Conservation (phyloP, 768 basidiomycete species). For the Strobilomyces echinocephalus region DNA sequence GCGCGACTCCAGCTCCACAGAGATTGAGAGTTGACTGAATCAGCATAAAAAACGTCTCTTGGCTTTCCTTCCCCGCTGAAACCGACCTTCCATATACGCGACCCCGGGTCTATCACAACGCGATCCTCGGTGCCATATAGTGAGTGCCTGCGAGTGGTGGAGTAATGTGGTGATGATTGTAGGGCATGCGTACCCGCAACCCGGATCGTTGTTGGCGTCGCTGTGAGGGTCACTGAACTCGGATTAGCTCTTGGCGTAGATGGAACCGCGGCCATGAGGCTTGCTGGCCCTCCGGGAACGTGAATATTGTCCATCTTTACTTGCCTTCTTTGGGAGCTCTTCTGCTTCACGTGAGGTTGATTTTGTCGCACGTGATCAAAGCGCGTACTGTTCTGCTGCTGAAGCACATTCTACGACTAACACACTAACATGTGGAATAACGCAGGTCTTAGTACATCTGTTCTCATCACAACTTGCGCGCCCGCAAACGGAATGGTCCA, state of each 20-base stretch:
- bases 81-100: conserved; percentile 92
- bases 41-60: conserved; percentile 75
- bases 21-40: conserved; percentile 36
- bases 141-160: conserved; percentile 83
- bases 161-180: conserved; percentile 77
- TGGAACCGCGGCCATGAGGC: conserved; percentile 29
- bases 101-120: conserved; percentile 92
- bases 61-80: conserved; percentile 95
- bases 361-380: conserved; percentile 17
- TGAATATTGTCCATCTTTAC: background rate
- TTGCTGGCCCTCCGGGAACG: too few relatives aligned
- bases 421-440: conserved; percentile 21
- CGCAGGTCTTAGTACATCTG: conserved; percentile 25
- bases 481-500: conserved; percentile 29
- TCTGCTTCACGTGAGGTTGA: conserved; percentile 10
- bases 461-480: conserved; percentile 21
- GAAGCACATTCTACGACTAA: background rate
- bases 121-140: conserved; percentile 96
- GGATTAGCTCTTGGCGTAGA: conserved; percentile 31
- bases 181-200: conserved; percentile 43
- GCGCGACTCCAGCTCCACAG: conserved; percentile 63
- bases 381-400: conserved; percentile 8
- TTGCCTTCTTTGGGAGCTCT: background rate
- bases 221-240: conserved; percentile 24
- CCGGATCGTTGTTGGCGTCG: conserved; percentile 57